Percentiles rank a stretch among this genome's conserved stretches.
phyloP scores from a whole-genome alignment of 2,329 filamentous ascomycete genomes.

The Thielaviopsis populi region DNA sequence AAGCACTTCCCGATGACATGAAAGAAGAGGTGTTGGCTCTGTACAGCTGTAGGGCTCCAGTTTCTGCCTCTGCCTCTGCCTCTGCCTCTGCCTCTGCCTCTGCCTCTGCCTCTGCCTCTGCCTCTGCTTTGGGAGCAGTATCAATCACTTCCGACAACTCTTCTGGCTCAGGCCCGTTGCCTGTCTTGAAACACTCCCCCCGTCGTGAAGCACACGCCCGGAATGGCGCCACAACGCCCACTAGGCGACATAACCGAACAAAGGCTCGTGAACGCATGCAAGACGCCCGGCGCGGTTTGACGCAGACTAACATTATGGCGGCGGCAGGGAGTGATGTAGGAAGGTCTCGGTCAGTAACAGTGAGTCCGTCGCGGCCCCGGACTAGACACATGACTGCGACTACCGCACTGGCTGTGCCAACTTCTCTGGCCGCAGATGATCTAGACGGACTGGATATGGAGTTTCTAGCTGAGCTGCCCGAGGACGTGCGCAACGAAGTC shows the following conservation, averaged over 20 bases:
- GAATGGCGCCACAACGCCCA: constrained; percentile 1
- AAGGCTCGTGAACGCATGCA: constrained; percentile 36
- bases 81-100: constrained; percentile 21
- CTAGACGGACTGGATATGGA: constrained; percentile 42
- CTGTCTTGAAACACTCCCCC: not conserved
- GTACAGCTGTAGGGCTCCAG: constrained; percentile 36
- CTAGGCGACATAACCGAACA: constrained; percentile 26
- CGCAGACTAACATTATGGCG: constrained; percentile 53
- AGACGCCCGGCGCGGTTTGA: constrained; percentile 43
- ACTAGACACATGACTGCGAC: not conserved
- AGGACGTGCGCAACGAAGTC: constrained; percentile 65
- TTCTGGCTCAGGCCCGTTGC: not conserved
- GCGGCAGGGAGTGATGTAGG: not conserved
- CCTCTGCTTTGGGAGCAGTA: not conserved
- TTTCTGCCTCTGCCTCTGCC: constrained; percentile 23
- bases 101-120: constrained; percentile 14
- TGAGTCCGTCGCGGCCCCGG: constrained; percentile 7
- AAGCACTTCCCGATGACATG: constrained; percentile 71
- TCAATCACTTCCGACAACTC: constrained; percentile 21
- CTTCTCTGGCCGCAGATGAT: constrained; percentile 22
- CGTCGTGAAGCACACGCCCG: not conserved
- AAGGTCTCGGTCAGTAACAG: constrained; percentile 2
- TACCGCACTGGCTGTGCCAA: constrained; percentile 21
- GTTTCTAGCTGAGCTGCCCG: constrained; percentile 70
- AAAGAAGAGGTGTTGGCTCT: constrained; percentile 67